Evolutionary conservation across 768 basidiomycete species (phyloP), one percentile per base, ranked within the genome.

Genomic region (Panellus pusillus): DNA sequence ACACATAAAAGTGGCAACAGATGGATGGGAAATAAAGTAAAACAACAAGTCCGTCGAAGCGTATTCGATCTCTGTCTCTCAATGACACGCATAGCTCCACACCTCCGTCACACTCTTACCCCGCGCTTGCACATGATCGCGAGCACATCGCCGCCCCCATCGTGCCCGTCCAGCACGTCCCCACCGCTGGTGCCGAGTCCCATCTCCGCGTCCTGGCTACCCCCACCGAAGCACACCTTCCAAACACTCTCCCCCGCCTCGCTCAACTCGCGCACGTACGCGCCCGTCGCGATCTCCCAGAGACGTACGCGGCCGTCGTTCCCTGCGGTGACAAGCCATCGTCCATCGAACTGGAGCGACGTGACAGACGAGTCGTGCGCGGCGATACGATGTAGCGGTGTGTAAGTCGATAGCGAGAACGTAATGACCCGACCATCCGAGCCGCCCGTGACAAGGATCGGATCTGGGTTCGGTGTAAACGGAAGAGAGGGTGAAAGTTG

Each of bases 321-420:
- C 36, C 92, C 92, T 17, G 87, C 83, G 0, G 87, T 90, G 40
- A 95, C 84, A 57, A 95, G 80, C 72, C 89, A 91, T 40, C 83
- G 78, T 9, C 80, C 78, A 68, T 93, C 89, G 65, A 94, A 89
- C 69, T 98, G 94, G 15, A 98, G 77, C 8, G 87, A 83, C 0
- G 94, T 95, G 19, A 98, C 79, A 59, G 84, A 81, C 61, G 92
- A 84, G 69, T 92, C 91, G 75, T 97, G 96, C 2, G 95, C 94
- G 15, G 89, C 83, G 51, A 96, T 80, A 7, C 87, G 83, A 65
- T 85, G 83, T 31, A 79, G 66, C 19, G 77, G 70, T 11, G 68
- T 67, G 61, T 74, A 78, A 39, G 65, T 66, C 50, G 40, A 37
- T 35, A 89, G 73, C 46, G 81, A 76, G 68, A 87, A 91, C 44